Evolutionary conservation across 2,329 filamentous ascomycete species (phyloP).

Genomic region (Cladosporium sp.): DNA sequence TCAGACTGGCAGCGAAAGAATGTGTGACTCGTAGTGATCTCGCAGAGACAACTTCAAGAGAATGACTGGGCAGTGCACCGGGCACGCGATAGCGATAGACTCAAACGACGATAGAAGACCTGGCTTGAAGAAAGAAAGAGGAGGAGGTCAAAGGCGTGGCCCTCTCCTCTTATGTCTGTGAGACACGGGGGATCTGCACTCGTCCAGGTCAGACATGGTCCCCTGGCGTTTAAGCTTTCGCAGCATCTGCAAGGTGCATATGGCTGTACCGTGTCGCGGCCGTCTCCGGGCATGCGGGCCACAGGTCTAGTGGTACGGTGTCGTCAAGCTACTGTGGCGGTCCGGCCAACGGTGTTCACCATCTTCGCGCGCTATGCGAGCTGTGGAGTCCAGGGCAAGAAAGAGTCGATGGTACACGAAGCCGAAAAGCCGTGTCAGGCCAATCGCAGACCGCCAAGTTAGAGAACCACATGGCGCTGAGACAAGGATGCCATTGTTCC

Average conservation of each 20-base stretch:
- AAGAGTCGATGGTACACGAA: neutral
- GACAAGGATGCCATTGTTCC: neutral
- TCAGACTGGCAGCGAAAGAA: slow-evolving; percentile 8
- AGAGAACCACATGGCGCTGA: neutral
- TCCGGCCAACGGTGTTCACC: slow-evolving; percentile 2
- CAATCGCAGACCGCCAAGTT: slow-evolving; percentile 1
- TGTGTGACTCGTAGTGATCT: slow-evolving; percentile 8
- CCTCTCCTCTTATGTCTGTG: slow-evolving; percentile 8
- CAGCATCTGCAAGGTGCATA: slow-evolving; percentile 11
- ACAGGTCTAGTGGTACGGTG: neutral
- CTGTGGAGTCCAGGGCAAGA: neutral
- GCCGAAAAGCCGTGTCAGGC: neutral
- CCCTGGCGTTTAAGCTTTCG: slow-evolving; percentile 6
- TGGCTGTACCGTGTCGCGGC: neutral
- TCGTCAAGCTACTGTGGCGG: neutral
- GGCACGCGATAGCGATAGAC: slow-evolving; percentile 10
- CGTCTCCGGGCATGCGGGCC: neutral
- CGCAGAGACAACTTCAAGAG: slow-evolving; percentile 11
- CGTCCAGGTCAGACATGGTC: slow-evolving; percentile 3
- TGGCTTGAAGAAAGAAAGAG: neutral
- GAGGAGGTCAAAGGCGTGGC: slow-evolving; percentile 3
- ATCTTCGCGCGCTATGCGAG: neutral
- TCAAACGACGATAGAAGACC: slow-evolving; percentile 8
- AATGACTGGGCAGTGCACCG: slow-evolving; percentile 15
- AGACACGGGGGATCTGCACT: slow-evolving; percentile 10